phyloP scores from a whole-genome alignment of 371 early-diverging fungal genomes.

The Modicella reniformis region DNA sequence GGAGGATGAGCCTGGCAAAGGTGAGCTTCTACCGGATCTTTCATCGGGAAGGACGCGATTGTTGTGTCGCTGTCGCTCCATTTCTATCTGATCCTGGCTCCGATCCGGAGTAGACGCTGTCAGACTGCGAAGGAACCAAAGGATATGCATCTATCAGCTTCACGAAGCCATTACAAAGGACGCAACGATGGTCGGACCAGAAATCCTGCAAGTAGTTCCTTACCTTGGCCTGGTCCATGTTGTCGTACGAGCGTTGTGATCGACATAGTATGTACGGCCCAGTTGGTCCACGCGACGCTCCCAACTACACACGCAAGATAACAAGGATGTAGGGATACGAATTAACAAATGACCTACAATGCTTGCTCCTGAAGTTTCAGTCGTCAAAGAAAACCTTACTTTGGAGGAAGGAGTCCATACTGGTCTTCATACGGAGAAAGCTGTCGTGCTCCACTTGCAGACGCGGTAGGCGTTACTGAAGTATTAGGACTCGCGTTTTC shows the following conservation, averaged over 20 bases:
- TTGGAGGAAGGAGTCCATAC: conserved; percentile 74
- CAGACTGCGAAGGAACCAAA: conserved; percentile 22
- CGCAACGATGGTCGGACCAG: background rate
- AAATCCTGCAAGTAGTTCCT: background rate
- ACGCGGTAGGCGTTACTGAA: conserved; percentile 5
- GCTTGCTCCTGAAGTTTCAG: too few relatives aligned
- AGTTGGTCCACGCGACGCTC: conserved; percentile 75
- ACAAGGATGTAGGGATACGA: background rate
- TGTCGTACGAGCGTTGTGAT: conserved; percentile 74
- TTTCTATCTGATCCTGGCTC: conserved; percentile 67
- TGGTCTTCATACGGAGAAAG: conserved; percentile 67
- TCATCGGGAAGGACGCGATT: conserved; percentile 85
- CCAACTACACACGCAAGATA: conserved; percentile 69
- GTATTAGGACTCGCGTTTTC: conserved; percentile 15
- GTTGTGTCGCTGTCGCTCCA: conserved; percentile 80
- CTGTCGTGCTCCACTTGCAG: conserved; percentile 43
- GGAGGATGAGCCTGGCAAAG: conserved; percentile 31
- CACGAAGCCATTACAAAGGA: too few relatives aligned
- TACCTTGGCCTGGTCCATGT: conserved; percentile 76
- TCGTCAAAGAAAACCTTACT: conserved; percentile 54
- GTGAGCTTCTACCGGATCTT: conserved; percentile 51
- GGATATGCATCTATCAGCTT: too few relatives aligned
- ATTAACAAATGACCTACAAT: too few relatives aligned
- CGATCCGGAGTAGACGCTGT: conserved; percentile 55
- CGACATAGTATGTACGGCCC: conserved; percentile 77